These are phyloP conservation scores for Hanseniaspora mollemarum DNA, from an alignment of 805 yeast species.

Conservation along the genomic window DNA sequence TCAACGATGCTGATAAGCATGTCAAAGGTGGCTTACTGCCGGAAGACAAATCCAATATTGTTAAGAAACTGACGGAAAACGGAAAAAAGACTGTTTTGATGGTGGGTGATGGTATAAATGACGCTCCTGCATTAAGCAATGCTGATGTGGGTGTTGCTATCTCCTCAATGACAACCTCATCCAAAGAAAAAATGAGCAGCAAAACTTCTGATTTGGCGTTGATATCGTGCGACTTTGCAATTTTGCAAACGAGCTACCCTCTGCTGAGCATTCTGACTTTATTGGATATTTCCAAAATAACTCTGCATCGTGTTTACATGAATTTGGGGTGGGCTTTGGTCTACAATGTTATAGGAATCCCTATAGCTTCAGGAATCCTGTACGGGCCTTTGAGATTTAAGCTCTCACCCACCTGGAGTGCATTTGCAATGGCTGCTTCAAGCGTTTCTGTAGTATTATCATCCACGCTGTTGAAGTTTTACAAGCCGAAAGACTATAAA, in stretches of 20 bases:
- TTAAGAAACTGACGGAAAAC: conserved; percentile 36
- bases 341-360: conserved; percentile 47
- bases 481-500: conserved; percentile 29
- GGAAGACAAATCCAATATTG: conserved; percentile 53
- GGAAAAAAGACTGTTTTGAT: conserved; percentile 37
- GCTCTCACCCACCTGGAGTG: conserved; percentile 53
- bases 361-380: conserved; percentile 57
- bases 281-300: conserved; percentile 40
- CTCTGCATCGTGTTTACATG: conserved; percentile 43
- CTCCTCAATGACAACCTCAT: conserved; percentile 43
- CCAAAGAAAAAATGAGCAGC: conserved; percentile 23
- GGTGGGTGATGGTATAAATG: conserved; percentile 80
- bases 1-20: conserved; percentile 29
- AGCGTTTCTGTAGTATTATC: conserved; percentile 49
- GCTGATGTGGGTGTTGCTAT: conserved; percentile 73
- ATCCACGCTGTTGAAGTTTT: conserved; percentile 41
- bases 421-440: conserved; percentile 54
- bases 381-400: conserved; percentile 40
- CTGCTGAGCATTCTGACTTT: conserved; percentile 43
- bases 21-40: conserved; percentile 66
- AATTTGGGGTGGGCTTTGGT: conserved; percentile 51
- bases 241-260: conserved; percentile 43
- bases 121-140: conserved; percentile 64
- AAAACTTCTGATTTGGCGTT: conserved; percentile 46
- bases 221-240: conserved; percentile 61